These are phyloP conservation scores for Penicillium subrubescens DNA, from an alignment of 495 filamentous ascomycete genomes.

Conservation along the genomic window DNA sequence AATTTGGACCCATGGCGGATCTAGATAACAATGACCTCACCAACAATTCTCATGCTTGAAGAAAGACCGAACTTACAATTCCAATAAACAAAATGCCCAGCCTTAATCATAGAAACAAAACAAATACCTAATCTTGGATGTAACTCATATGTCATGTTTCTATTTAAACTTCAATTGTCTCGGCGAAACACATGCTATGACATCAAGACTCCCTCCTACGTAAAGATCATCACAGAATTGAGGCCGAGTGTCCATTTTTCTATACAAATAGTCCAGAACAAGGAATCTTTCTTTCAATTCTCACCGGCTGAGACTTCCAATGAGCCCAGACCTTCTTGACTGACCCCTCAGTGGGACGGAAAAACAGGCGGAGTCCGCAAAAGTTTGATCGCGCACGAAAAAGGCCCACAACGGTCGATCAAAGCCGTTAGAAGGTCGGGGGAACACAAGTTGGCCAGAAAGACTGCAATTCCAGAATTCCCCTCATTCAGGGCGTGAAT, in stretches of 20 bases:
- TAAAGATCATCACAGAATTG: background rate
- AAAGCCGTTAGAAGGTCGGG: background rate
- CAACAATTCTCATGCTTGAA: background rate
- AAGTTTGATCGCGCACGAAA: background rate
- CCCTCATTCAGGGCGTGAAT: background rate
- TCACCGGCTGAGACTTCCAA: background rate
- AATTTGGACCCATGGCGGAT: background rate
- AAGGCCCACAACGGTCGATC: background rate
- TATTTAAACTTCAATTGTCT: background rate
- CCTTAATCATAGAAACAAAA: background rate
- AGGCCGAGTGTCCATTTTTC: background rate
- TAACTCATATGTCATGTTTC: background rate
- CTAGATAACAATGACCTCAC: background rate
- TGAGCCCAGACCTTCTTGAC: background rate
- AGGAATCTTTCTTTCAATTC: background rate
- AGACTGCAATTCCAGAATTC: background rate
- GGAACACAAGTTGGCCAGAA: background rate
- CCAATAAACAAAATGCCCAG: background rate
- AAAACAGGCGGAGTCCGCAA: background rate
- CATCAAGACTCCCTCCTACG: background rate
- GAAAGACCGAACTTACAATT: background rate
- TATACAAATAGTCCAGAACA: background rate
- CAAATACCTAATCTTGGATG: background rate
- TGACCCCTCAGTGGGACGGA: background rate
- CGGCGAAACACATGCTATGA: background rate